phyloP scores from a whole-genome alignment of 1,139 yeast genomes.

The Pichiaceae sp. region DNA sequence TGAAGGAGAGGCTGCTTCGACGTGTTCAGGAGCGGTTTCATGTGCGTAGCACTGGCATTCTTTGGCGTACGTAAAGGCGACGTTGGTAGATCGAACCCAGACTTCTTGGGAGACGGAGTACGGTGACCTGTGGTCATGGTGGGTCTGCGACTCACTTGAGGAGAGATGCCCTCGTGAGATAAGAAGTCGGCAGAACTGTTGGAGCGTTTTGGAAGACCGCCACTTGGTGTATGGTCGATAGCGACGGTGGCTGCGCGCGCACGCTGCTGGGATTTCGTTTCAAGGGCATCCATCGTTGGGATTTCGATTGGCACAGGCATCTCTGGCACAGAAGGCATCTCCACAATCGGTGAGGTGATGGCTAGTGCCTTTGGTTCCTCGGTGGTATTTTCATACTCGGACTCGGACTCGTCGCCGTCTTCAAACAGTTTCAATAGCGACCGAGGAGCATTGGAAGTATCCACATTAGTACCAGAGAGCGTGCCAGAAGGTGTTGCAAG shows the following conservation, averaged over 20 bases:
- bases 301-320: slow-evolving; percentile 43
- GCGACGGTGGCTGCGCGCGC: slow-evolving; percentile 1
- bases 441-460: slow-evolving; percentile 42
- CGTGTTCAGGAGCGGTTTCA: slow-evolving; percentile 43
- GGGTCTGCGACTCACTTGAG: slow-evolving; percentile 13
- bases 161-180: background rate
- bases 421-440: slow-evolving; percentile 69
- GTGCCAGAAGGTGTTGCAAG: background rate
- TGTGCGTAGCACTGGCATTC: slow-evolving; percentile 39
- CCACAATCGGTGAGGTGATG: slow-evolving; percentile 2
- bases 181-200: background rate
- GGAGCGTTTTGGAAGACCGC: background rate
- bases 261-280: slow-evolving; percentile 8
- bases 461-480: slow-evolving; percentile 20
- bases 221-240: background rate
- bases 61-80: slow-evolving; percentile 15
- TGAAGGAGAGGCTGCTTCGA: slow-evolving; percentile 41
- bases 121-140: slow-evolving; percentile 13
- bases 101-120: slow-evolving; percentile 21
- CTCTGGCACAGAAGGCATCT: slow-evolving; percentile 8
- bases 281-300: slow-evolving; percentile 36
- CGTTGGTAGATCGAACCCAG: slow-evolving; percentile 1
- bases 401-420: slow-evolving; percentile 19
- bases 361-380: background rate
- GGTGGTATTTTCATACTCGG: background rate